Conservation (phyloP, 2,329 filamentous ascomycete genomes). For the Cladosporium austrohemisphaericum region DNA sequence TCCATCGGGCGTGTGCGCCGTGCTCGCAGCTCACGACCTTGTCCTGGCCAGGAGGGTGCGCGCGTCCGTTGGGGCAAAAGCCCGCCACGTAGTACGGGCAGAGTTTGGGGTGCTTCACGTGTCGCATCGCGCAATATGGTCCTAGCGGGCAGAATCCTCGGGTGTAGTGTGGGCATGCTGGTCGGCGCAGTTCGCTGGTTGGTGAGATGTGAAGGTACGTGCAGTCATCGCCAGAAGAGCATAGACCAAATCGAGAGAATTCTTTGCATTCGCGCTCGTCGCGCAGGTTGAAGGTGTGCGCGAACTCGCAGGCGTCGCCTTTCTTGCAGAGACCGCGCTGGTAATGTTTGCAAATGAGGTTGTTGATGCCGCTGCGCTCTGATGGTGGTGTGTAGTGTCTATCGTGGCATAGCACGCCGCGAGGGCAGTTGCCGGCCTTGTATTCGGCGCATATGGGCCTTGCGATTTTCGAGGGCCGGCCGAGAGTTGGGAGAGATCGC, state of each 20-base stretch:
- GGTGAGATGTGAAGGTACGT: conserved; percentile 53
- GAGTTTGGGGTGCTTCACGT: conserved; percentile 69
- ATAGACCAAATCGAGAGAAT: conserved; percentile 89
- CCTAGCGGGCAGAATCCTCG: conserved; percentile 91
- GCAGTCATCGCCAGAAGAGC: conserved; percentile 95
- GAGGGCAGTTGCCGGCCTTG: conserved; percentile 78
- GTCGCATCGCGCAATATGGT: conserved; percentile 80
- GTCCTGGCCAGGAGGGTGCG: conserved; percentile 32
- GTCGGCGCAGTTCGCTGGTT: conserved; percentile 59
- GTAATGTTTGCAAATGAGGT: conserved; percentile 96
- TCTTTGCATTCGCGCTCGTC: conserved; percentile 99
- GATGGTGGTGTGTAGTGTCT: conserved; percentile 62
- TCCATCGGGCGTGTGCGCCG: conserved; percentile 79
- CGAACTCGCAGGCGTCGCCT: conserved; percentile 91
- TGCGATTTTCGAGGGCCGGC: conserved; percentile 32
- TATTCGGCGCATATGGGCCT: conserved; percentile 79
- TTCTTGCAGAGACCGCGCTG: conserved; percentile 97
- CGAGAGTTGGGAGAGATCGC: conserved; percentile 29
- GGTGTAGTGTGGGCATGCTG: conserved; percentile 78
- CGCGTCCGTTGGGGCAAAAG: conserved; percentile 79
- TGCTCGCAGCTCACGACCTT: conserved; percentile 60
- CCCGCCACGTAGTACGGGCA: conserved; percentile 87
- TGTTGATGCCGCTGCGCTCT: conserved; percentile 31
- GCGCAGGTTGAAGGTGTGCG: conserved; percentile 97
- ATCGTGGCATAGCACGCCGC: conserved; percentile 79